A percentile compares a stretch with the other conserved stretches of the same genome.
Conservation (phyloP, 176 grass and related monocot genomes). For the Oryza glaberrima region DNA sequence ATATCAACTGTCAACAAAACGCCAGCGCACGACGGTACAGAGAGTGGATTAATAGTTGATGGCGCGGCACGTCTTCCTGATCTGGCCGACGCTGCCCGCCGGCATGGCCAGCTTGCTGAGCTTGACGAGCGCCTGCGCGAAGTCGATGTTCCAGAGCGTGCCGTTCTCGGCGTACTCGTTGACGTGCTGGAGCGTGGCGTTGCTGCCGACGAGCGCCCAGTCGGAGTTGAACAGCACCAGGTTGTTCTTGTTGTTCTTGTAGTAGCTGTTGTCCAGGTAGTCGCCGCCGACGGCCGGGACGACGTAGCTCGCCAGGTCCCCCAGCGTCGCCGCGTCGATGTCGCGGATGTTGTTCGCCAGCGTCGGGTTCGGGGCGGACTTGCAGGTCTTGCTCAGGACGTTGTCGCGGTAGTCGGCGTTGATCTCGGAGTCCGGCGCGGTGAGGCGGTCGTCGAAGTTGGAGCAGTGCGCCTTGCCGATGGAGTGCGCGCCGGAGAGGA, state of each 20-base stretch:
- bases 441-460: neutral
- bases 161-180: neutral
- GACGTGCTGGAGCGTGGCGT: neutral
- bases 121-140: conserved; percentile 15
- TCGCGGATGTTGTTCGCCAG: conserved; percentile 20
- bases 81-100: neutral
- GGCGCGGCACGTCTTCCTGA: neutral
- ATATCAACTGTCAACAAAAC: neutral
- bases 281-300: neutral
- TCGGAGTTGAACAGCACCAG: neutral
- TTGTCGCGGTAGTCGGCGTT: neutral
- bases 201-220: neutral
- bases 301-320: conserved; percentile 9
- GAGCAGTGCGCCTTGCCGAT: neutral
- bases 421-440: neutral
- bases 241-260: neutral
- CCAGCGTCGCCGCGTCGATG: neutral
- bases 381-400: neutral
- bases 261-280: neutral
- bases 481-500: neutral
- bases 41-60: neutral
- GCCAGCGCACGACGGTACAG: too few species aligned
- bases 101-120: conserved; percentile 11
- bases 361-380: neutral
- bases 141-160: neutral